phyloP scores from a whole-genome alignment of 108 stramenopile genomes.

The Parmales sp. region DNA sequence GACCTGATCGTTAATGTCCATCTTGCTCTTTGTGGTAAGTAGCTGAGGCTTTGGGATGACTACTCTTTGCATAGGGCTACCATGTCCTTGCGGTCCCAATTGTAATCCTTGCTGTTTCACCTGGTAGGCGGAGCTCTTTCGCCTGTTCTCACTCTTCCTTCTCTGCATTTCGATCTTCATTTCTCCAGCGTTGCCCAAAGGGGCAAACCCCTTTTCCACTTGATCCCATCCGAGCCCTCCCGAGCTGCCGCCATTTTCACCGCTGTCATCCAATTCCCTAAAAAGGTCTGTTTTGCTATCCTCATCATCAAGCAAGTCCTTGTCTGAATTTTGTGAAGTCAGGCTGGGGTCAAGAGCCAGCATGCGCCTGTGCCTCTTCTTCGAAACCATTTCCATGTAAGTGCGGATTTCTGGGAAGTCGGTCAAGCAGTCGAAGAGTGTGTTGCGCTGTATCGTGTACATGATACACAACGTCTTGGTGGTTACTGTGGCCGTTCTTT shows the following conservation, averaged over 20 bases:
- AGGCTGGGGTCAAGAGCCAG: constrained; percentile 29
- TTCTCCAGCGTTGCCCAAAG: background rate
- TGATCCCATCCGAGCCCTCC: background rate
- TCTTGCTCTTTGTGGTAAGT: no score
- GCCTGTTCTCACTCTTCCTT: no score
- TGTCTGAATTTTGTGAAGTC: constrained; percentile 24
- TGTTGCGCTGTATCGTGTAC: constrained; percentile 25
- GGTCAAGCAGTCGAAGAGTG: constrained; percentile 24
- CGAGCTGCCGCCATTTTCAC: no score
- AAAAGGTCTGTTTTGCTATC: constrained; percentile 37
- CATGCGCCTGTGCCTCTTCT: constrained; percentile 28
- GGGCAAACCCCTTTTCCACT: background rate
- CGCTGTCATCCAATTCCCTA: constrained; percentile 25
- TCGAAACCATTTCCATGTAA: constrained; percentile 38
- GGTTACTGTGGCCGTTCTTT: constrained; percentile 40
- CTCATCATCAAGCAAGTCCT: constrained; percentile 37
- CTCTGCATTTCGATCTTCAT: background rate
- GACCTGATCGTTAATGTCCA: no score
- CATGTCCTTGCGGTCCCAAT: no score
- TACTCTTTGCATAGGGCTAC: no score
- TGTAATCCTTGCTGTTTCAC: no score
- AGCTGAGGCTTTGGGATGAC: no score
- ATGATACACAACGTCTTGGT: constrained; percentile 47
- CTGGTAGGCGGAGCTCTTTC: no score
- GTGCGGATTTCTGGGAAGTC: constrained; percentile 35